These are phyloP conservation scores for Cordyceps tenuipes DNA, from an alignment of 2,329 filamentous ascomycete species.

Conservation along the genomic window DNA sequence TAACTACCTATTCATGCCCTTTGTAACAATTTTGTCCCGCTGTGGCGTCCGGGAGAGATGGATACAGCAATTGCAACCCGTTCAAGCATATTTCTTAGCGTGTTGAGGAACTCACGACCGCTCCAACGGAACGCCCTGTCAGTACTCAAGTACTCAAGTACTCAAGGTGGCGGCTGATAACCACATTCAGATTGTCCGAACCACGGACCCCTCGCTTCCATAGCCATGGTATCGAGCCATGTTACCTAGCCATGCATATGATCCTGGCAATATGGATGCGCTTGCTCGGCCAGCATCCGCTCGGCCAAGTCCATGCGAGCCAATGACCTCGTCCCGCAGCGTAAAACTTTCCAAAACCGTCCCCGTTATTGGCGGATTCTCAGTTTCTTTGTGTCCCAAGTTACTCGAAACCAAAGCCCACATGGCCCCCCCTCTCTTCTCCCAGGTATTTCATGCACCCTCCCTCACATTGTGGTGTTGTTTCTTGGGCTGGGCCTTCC, in stretches of 20 bases:
- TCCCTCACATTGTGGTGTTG: background rate
- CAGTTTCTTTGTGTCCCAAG: background rate
- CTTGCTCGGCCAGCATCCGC: background rate
- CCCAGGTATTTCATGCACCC: background rate
- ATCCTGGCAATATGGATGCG: too few species aligned
- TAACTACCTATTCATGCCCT: background rate
- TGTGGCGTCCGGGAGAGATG: background rate
- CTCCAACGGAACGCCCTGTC: background rate
- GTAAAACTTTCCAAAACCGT: background rate
- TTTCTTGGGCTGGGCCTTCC: background rate
- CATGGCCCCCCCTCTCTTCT: background rate
- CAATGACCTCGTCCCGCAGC: background rate
- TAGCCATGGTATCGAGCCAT: too few species aligned
- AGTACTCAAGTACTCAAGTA: background rate
- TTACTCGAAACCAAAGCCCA: background rate
- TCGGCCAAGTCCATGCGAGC: background rate
- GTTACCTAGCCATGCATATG: too few species aligned
- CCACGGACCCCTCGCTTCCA: background rate
- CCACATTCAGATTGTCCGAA: background rate
- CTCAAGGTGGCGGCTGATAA: background rate
- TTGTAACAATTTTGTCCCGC: background rate
- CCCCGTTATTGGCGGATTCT: background rate
- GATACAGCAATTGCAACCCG: background rate
- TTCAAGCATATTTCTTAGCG: background rate
- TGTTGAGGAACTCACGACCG: background rate